Evolutionary conservation across 768 basidiomycete genomes (phyloP).

Genomic region (Boletus sensibilis): DNA sequence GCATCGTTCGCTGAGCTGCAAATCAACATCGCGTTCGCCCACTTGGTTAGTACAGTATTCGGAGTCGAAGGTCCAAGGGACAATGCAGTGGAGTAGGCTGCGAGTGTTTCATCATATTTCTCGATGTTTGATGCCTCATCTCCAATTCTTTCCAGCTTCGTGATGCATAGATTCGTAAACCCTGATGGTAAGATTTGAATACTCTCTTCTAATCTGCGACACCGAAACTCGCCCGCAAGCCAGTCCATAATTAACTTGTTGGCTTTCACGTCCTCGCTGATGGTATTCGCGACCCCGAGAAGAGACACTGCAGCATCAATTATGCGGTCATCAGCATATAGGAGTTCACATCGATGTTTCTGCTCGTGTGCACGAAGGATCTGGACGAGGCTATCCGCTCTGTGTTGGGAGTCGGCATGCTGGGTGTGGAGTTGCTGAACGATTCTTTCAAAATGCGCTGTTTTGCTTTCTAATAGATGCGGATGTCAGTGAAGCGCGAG

Average conservation of each 20-base stretch:
- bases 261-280: neutral
- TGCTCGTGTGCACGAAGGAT: neutral
- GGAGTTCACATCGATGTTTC: neutral
- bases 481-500: neutral
- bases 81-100: conserved; percentile 3
- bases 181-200: neutral
- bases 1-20: neutral
- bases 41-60: conserved; percentile 1
- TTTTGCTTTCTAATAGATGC: neutral
- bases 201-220: rapidly evolving
- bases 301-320: conserved; percentile 4
- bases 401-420: neutral
- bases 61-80: neutral
- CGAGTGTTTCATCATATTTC: neutral
- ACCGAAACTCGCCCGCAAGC: neutral
- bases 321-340: neutral
- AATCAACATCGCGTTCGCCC: neutral
- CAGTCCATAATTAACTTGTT: neutral
- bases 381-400: too few relatives aligned
- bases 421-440: neutral
- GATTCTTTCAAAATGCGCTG: neutral
- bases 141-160: neutral
- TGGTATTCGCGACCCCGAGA: neutral
- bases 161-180: neutral
- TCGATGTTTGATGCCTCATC: neutral